These are phyloP conservation scores for Dichotomocladium elegans DNA, from an alignment of 371 early-diverging fungal species.

Conservation along the genomic window DNA sequence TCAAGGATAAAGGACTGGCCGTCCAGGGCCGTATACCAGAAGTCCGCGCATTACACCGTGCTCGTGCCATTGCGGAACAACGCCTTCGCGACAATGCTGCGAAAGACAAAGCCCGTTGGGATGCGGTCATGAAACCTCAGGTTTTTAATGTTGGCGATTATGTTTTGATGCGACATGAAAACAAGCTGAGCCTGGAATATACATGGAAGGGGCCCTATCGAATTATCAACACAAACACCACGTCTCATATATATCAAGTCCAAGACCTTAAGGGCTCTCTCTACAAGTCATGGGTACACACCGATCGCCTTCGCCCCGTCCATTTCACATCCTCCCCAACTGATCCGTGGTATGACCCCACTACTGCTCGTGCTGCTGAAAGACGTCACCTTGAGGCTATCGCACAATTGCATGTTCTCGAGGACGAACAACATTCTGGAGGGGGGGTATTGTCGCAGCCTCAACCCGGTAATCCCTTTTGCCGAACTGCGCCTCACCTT, in stretches of 20 bases:
- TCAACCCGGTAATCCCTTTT: too few species aligned
- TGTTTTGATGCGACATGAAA: constrained; percentile 7
- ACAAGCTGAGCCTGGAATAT: constrained; percentile 1
- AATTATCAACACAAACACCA: neutral
- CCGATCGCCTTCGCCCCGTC: neutral
- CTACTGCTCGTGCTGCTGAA: neutral
- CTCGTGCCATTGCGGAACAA: constrained; percentile 8
- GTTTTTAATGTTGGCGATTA: constrained; percentile 6
- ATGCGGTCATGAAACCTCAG: constrained; percentile 3
- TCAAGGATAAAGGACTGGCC: neutral
- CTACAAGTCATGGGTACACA: constrained; percentile 6
- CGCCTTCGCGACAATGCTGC: constrained; percentile 2
- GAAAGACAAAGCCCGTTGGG: constrained; percentile 20
- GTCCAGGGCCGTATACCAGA: neutral
- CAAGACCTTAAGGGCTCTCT: neutral
- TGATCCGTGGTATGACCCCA: constrained; percentile 1
- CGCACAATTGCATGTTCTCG: neutral
- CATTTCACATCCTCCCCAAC: neutral
- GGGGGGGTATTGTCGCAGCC: neutral
- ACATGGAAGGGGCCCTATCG: constrained; percentile 9
- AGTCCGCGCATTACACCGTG: constrained; percentile 1
- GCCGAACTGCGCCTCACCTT: too few species aligned
- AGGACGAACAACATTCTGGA: neutral
- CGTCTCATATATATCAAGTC: constrained; percentile 5
- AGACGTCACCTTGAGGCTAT: neutral